Evolutionary conservation across 306 rosid genomes (phyloP).

Genomic region (Cyamopsis tetragonoloba): DNA sequence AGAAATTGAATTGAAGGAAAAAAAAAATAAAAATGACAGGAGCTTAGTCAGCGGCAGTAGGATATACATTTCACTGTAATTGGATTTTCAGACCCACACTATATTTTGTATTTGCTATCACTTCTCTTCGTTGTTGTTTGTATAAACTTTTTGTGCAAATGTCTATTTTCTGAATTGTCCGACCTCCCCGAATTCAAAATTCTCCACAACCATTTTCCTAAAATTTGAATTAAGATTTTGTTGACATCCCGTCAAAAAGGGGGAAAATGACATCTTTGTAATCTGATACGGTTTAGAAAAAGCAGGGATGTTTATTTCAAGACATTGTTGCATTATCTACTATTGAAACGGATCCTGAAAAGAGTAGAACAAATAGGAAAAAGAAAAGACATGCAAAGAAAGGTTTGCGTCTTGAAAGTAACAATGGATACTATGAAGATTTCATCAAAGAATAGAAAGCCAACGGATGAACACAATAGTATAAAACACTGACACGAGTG

Average conservation of each 20-base stretch:
- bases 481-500: no score
- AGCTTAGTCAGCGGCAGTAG: no score
- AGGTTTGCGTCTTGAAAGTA: conserved; percentile 28
- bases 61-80: no score
- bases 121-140: no score
- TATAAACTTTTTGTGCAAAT: no score
- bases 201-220: not conserved
- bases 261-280: not conserved
- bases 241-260: not conserved
- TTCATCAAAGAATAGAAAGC: conserved; percentile 26
- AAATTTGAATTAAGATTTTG: not conserved
- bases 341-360: conserved; percentile 20
- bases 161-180: no score
- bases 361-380: conserved; percentile 39
- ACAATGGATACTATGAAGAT: conserved; percentile 1
- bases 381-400: conserved; percentile 32
- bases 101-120: no score
- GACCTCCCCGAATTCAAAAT: not conserved
- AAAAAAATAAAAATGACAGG: no score
- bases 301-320: conserved; percentile 32
- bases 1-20: no score
- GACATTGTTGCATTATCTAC: conserved; percentile 25
- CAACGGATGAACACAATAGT: no score
- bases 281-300: conserved; percentile 14
- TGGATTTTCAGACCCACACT: no score